Evolutionary conservation across 1,284 basidiomycete species (phyloP), one percentile per base, ranked within the genome.

Genomic region (Cutaneotrichosporon mucoides): DNA sequence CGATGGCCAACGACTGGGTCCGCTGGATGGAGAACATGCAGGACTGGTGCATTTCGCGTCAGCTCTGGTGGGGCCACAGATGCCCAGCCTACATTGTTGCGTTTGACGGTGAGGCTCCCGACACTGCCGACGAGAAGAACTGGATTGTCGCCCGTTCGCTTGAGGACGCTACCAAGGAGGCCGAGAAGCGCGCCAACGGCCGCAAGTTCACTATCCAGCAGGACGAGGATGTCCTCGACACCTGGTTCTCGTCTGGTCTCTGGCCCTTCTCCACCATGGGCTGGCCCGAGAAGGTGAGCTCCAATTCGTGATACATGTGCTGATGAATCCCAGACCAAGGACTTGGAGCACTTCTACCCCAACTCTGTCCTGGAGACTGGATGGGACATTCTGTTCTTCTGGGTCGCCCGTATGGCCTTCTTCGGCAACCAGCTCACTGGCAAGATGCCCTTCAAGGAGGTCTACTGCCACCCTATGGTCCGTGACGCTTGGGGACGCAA

Each of bases 361-460:
- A 82, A 91, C 8, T 86, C 88, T 16, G 71, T 99, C 50, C 85
- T 98, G 49, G 96, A 99, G 80, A 99, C 96, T 0, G 96, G 96
- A 50, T 99, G 96, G 94, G 96, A 99, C 69, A 99, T 98, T 69
- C 79, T 99, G 41, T 96, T 96, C 84, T 98, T 99, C 86, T 99
- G 96, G 96, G 94, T 99, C 16, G 94, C 96, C 6, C 88, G 94
- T 53, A 99, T 99, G 96, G 94, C 91, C 60, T 83, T 99, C 76
- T 87, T 99, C 43, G 95, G 96, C 57, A 82, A 94, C 72, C 85
- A 89, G 64, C 85, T 97, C 52, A 99, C 96, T 0, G 93, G 84
- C 51, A 79, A 88, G 72, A 85, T 99, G 82, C 96, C 95, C 0
- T 99, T 99, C 85, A 84, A 86, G 61, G 94, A 99, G 80, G 95